A percentile compares a stretch with the other conserved stretches of the same genome.
Conservation (phyloP, 2,329 filamentous ascomycete genomes). For the Blastomyces emzantsi region DNA sequence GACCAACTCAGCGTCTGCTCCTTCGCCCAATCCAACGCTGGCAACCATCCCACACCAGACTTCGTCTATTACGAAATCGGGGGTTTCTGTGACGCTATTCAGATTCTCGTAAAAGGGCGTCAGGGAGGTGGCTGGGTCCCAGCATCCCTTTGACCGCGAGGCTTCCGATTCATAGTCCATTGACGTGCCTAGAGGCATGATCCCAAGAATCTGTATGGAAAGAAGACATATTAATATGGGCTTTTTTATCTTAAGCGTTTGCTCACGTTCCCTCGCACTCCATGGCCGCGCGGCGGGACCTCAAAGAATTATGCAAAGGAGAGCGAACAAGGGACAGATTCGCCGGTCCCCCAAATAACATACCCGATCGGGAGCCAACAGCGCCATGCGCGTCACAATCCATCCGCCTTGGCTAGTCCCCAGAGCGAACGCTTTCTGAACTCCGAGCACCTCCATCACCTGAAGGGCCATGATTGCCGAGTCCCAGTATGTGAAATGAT, state of each 20-base stretch:
- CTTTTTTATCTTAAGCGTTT: background rate
- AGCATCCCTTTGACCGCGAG: constrained; percentile 40
- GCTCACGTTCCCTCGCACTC: background rate
- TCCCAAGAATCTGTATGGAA: constrained; percentile 37
- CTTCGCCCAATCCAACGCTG: constrained; percentile 40
- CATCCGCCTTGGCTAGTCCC: constrained; percentile 49
- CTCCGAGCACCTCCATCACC: constrained; percentile 43
- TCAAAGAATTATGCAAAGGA: too few species aligned
- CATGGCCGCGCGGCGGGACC: background rate
- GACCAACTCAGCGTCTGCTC: constrained; percentile 28
- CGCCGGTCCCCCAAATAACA: constrained; percentile 8
- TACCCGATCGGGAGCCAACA: constrained; percentile 43
- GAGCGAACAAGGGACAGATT: background rate
- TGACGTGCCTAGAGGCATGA: constrained; percentile 46
- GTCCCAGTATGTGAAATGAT: constrained; percentile 49
- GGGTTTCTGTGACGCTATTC: constrained; percentile 31
- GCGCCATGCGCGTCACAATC: constrained; percentile 44
- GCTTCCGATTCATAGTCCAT: constrained; percentile 42
- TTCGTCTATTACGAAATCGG: constrained; percentile 36
- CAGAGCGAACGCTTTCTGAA: constrained; percentile 40
- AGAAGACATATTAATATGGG: background rate
- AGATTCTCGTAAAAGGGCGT: constrained; percentile 32
- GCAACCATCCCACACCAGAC: constrained; percentile 40
- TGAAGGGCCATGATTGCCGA: constrained; percentile 46
- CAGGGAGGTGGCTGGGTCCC: constrained; percentile 35